phyloP scores from a whole-genome alignment of 495 filamentous ascomycete species.

The Bacidia rubella region DNA sequence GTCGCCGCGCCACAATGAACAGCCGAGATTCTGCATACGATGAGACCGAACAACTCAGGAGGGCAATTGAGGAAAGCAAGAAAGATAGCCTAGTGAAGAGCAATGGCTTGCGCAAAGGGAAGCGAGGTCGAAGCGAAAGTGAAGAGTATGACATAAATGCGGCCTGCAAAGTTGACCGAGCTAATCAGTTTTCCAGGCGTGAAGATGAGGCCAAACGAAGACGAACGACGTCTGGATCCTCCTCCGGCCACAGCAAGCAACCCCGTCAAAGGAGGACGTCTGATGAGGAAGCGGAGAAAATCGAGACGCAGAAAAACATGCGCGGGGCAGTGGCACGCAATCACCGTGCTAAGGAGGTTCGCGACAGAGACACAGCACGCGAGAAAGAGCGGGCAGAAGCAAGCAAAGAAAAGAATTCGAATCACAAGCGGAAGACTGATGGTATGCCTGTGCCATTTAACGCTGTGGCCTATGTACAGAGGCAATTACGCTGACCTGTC shows the following conservation, averaged over 20 bases:
- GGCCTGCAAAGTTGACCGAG: too few relatives aligned
- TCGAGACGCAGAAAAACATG: conserved; percentile 45
- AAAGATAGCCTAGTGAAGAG: conserved; percentile 41
- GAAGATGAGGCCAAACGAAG: conserved; percentile 51
- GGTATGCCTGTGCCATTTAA: conserved; percentile 37
- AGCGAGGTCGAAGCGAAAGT: conserved; percentile 73
- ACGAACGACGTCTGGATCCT: conserved; percentile 58
- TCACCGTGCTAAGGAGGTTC: conserved; percentile 58
- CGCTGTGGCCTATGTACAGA: neutral
- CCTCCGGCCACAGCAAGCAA: conserved; percentile 34
- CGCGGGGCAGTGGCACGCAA: conserved; percentile 49
- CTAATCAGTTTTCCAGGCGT: conserved; percentile 27
- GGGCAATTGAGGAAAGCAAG: conserved; percentile 92
- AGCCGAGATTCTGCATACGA: conserved; percentile 92
- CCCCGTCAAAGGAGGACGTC: conserved; percentile 44
- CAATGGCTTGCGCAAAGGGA: conserved; percentile 38
- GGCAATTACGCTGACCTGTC: conserved; percentile 7
- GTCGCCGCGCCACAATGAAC: conserved; percentile 94
- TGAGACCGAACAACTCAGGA: conserved; percentile 77
- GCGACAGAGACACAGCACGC: conserved; percentile 47
- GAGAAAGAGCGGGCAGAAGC: conserved; percentile 56
- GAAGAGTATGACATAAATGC: conserved; percentile 71
- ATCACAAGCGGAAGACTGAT: conserved; percentile 56
- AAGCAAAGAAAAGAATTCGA: conserved; percentile 61
- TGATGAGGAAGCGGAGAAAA: conserved; percentile 49